Evolutionary conservation across 78 protist species (phyloP).

Genomic region (Creolimax fragrantissima): DNA sequence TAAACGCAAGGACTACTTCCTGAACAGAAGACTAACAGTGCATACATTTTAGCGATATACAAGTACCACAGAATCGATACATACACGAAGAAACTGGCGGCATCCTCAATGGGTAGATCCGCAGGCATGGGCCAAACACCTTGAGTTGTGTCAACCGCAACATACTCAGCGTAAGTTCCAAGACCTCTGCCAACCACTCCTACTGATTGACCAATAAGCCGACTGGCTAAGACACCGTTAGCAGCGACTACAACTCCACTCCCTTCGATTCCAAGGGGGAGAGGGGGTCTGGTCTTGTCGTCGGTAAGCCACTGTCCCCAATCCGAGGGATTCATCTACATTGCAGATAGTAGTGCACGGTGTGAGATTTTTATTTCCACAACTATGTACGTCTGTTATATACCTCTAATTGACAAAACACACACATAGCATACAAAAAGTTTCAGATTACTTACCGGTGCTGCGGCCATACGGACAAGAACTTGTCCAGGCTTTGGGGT

Average conservation of each 20-base stretch:
- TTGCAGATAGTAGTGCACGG: too few species aligned
- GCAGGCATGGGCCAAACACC: background rate
- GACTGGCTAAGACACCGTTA: background rate
- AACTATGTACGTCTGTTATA: too few species aligned
- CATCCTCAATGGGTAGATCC: background rate
- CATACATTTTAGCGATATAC: too few species aligned
- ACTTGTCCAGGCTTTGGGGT: background rate
- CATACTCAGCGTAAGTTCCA: background rate
- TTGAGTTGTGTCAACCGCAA: background rate
- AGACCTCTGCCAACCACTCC: background rate
- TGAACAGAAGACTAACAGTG: too few species aligned
- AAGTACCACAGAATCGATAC: too few species aligned
- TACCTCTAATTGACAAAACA: too few species aligned
- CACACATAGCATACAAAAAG: too few species aligned
- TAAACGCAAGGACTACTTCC: too few species aligned
- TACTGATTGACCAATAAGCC: background rate
- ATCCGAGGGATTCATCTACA: background rate
- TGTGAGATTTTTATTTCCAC: too few species aligned
- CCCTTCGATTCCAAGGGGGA: background rate
- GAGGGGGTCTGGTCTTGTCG: background rate
- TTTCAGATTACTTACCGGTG: background rate
- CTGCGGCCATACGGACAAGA: background rate
- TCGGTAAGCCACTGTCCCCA: background rate
- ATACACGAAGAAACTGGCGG: background rate
- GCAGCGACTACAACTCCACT: background rate